Evolutionary conservation across 352 stramenopile species (phyloP).

Genomic region (Pythium sp.): DNA sequence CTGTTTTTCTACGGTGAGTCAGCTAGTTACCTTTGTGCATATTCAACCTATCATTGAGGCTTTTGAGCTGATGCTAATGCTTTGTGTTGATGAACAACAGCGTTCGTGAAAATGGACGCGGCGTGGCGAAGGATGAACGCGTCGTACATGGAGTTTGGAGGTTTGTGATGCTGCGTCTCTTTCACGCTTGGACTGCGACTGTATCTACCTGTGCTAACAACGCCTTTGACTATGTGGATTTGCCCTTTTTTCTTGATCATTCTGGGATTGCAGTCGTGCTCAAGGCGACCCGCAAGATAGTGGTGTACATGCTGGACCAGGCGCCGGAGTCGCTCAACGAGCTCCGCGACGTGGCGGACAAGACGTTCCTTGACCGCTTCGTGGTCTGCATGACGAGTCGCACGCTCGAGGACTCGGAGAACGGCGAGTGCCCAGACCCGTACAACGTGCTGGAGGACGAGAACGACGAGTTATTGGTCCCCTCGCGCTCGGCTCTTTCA

Average conservation of each 20-base stretch:
- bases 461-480: constrained; percentile 37
- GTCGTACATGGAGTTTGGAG: constrained; percentile 85
- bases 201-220: neutral
- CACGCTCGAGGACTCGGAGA: constrained; percentile 65
- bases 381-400: constrained; percentile 43
- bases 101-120: constrained; percentile 82
- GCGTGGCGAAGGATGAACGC: constrained; percentile 78
- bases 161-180: constrained; percentile 25
- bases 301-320: constrained; percentile 56
- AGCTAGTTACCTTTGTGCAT: neutral
- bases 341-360: constrained; percentile 46
- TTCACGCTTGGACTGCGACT: neutral
- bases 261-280: constrained; percentile 54
- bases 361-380: constrained; percentile 72
- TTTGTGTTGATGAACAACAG: constrained; percentile 26
- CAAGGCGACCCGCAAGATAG: constrained; percentile 61
- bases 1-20: constrained; percentile 60
- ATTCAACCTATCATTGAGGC: neutral
- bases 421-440: constrained; percentile 70
- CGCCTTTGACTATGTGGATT: constrained; percentile 1
- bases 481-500: constrained; percentile 20
- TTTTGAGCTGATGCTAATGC: neutral
- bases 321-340: constrained; percentile 51
- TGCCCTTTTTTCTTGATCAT: neutral
- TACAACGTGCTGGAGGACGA: constrained; percentile 62